These are phyloP conservation scores for Lactarius pseudohatsudake DNA, from an alignment of 768 basidiomycete species.

Conservation along the genomic window DNA sequence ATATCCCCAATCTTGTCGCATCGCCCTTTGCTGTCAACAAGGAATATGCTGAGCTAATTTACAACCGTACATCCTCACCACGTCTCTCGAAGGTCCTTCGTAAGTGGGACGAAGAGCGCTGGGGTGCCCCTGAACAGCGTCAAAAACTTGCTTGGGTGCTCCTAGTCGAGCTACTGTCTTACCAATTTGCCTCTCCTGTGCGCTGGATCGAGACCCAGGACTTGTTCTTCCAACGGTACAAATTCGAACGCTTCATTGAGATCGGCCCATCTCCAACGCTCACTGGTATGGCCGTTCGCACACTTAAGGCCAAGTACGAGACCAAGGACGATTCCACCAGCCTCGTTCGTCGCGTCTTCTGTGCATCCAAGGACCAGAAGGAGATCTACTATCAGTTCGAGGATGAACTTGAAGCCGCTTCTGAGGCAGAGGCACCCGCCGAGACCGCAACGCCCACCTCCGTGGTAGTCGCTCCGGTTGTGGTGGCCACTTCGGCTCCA, in stretches of 20 bases:
- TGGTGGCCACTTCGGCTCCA: conserved; percentile 43
- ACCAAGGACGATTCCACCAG: conserved; percentile 80
- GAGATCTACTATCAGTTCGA: conserved; percentile 99
- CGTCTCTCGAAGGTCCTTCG: conserved; percentile 92
- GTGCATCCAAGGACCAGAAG: conserved; percentile 92
- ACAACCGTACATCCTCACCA: conserved; percentile 95
- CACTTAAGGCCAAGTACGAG: conserved; percentile 93
- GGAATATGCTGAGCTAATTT: conserved; percentile 92
- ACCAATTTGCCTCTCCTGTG: conserved; percentile 98
- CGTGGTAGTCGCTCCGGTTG: conserved; percentile 38
- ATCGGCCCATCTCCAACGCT: conserved; percentile 95
- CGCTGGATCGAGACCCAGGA: conserved; percentile 99
- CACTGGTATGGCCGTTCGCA: conserved; percentile 90
- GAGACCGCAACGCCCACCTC: conserved; percentile 35
- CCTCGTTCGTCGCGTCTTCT: conserved; percentile 77
- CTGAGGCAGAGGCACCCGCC: conserved; percentile 38
- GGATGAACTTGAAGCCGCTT: conserved; percentile 57
- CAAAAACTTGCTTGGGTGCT: conserved; percentile 95
- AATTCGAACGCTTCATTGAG: conserved; percentile 93
- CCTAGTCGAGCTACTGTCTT: conserved; percentile 94
- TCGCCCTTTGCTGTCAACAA: conserved; percentile 80
- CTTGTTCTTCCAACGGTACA: conserved; percentile 79
- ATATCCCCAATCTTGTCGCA: conserved; percentile 96
- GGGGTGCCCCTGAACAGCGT: conserved; percentile 78
- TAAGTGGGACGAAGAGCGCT: conserved; percentile 89